Percentiles rank a stretch among this genome's conserved stretches.
phyloP scores from a whole-genome alignment of 2,329 filamentous ascomycete genomes.

The Aspergillus piperis region DNA sequence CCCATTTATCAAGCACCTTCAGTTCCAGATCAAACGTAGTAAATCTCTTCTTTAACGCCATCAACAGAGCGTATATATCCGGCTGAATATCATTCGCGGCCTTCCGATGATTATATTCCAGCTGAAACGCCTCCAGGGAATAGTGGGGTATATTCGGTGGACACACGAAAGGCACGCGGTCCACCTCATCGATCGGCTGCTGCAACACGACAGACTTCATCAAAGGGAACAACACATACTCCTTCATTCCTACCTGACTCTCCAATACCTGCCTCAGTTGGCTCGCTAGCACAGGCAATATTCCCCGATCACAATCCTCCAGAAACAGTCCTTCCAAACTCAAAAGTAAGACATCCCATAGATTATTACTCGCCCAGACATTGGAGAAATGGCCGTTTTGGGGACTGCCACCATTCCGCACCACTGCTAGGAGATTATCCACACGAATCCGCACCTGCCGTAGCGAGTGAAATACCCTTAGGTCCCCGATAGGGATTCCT shows the following conservation, averaged over 20 bases:
- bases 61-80: not conserved
- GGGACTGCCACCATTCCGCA: not conserved
- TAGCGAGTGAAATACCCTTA: not conserved
- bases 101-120: not conserved
- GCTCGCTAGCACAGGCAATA: not conserved
- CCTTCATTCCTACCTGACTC: not conserved
- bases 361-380: too few species aligned
- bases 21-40: not conserved
- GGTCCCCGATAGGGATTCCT: not conserved
- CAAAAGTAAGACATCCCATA: not conserved
- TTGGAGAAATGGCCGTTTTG: not conserved
- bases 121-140: not conserved
- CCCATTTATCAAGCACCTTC: not conserved
- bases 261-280: not conserved
- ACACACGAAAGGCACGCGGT: not conserved
- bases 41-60: not conserved
- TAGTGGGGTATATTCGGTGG: not conserved
- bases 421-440: not conserved
- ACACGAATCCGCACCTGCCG: not conserved
- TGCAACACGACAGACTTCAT: not conserved
- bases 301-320: not conserved
- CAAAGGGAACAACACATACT: not conserved
- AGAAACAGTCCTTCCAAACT: not conserved
- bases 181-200: not conserved
- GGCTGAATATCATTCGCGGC: not conserved